A percentile compares a stretch with the other conserved stretches of the same genome.
These are phyloP conservation scores for Apiospora sp. DNA, from an alignment of 2,329 filamentous ascomycete genomes.

Conservation along the genomic window DNA sequence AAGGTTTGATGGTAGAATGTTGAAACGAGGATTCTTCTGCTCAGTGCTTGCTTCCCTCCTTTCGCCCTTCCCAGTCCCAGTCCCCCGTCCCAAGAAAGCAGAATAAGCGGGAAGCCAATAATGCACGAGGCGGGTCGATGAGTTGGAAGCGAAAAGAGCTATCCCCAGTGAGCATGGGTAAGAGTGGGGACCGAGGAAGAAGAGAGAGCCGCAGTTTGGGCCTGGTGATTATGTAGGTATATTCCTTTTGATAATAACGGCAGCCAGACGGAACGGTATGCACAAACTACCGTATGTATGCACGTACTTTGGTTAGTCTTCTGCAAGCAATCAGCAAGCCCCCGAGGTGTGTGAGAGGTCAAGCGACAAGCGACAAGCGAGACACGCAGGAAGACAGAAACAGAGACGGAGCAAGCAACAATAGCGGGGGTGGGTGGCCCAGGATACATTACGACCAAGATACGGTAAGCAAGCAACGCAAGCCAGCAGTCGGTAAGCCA, in stretches of 20 bases:
- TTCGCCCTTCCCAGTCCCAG: constrained; percentile 1
- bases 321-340: neutral
- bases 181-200: neutral
- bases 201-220: neutral
- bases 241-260: neutral
- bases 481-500: neutral
- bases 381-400: too few relatives aligned
- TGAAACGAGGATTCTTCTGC: neutral
- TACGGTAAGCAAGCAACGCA: too few relatives aligned
- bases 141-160: constrained; percentile 5
- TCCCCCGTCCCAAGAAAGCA: neutral
- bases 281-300: neutral
- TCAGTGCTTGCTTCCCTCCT: neutral
- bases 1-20: neutral
- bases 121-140: constrained; percentile 16
- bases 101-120: constrained; percentile 20
- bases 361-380: neutral
- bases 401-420: neutral
- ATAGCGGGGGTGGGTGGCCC: neutral
- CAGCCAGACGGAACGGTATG: neutral
- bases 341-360: neutral
- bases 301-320: neutral
- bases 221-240: neutral
- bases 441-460: neutral
- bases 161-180: constrained; percentile 16